Evolutionary conservation across 176 grass and related monocot genomes (phyloP).

Genomic region (Tillandsia fasciculata): DNA sequence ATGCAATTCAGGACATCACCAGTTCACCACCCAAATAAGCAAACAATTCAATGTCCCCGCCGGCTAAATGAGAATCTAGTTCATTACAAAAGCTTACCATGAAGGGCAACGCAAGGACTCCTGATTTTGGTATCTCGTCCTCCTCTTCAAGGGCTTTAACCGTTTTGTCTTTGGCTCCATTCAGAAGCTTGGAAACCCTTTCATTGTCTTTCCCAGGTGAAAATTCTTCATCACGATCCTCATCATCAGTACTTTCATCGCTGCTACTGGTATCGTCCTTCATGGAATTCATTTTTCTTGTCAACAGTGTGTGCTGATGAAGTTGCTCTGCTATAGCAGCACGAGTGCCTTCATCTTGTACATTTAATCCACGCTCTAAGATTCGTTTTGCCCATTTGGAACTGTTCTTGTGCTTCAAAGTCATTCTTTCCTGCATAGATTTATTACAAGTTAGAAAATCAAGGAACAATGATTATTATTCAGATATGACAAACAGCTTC

Average conservation of each 20-base stretch:
- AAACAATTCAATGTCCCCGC: too few relatives aligned
- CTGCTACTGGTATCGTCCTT: constrained; percentile 55
- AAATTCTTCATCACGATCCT: constrained; percentile 36
- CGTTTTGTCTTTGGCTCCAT: constrained; percentile 70
- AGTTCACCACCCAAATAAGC: background rate
- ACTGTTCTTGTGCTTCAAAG: constrained; percentile 85
- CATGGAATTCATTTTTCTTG: constrained; percentile 85
- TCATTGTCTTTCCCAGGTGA: constrained; percentile 18
- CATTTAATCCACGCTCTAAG: constrained; percentile 56
- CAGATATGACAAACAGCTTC: too few relatives aligned
- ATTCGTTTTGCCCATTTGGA: constrained; percentile 84
- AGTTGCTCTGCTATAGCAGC: constrained; percentile 76
- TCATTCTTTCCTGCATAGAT: constrained; percentile 71
- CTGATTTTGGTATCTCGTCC: constrained; percentile 47
- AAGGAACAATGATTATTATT: background rate
- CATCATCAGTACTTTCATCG: constrained; percentile 54
- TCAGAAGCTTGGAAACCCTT: constrained; percentile 43
- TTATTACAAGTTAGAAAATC: constrained; percentile 7
- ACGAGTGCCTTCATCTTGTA: constrained; percentile 90
- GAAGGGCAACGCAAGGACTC: constrained; percentile 85
- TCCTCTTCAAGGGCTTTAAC: constrained; percentile 48
- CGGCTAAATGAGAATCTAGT: too few relatives aligned
- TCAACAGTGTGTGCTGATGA: constrained; percentile 60
- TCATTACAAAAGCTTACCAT: constrained; percentile 40
- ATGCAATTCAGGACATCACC: too few relatives aligned